These are phyloP conservation scores for Skeletonema marinoi DNA, from an alignment of 108 stramenopile genomes.

Conservation along the genomic window DNA sequence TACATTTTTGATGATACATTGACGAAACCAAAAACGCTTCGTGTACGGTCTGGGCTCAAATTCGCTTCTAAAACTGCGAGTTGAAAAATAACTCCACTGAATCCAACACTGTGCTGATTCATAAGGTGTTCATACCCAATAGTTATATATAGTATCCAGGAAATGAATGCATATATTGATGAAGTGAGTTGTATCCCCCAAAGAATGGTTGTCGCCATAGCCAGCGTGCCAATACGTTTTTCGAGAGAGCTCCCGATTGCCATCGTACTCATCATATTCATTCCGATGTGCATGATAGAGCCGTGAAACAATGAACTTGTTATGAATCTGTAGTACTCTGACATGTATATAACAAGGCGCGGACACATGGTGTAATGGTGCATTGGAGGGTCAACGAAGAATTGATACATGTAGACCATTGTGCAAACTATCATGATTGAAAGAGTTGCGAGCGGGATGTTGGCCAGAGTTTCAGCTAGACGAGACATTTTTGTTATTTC, in stretches of 20 bases:
- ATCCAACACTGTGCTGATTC: constrained; percentile 77
- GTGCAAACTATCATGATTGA: constrained; percentile 51
- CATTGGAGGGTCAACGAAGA: constrained; percentile 48
- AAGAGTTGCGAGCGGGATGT: constrained; percentile 58
- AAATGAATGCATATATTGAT: constrained; percentile 56
- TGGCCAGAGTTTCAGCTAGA: constrained; percentile 39
- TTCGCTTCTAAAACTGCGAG: constrained; percentile 77
- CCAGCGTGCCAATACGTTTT: constrained; percentile 68
- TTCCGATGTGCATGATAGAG: constrained; percentile 84
- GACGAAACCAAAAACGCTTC: constrained; percentile 76
- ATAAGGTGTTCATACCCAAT: constrained; percentile 57
- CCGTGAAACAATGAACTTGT: constrained; percentile 85
- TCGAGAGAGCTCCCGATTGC: constrained; percentile 72
- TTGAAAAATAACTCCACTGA: constrained; percentile 85
- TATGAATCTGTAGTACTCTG: constrained; percentile 76
- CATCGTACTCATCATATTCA: constrained; percentile 88
- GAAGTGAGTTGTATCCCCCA: constrained; percentile 69
- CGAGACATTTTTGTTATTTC: constrained; percentile 34
- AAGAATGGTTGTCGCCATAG: constrained; percentile 50
- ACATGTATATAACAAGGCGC: constrained; percentile 49
- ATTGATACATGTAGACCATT: constrained; percentile 50
- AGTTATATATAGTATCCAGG: constrained; percentile 40
- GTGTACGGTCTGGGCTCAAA: constrained; percentile 40
- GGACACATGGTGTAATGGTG: constrained; percentile 76
- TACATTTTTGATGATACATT: constrained; percentile 70